phyloP scores from a whole-genome alignment of 1,284 basidiomycete species.

The Cryptococcus sp. region DNA sequence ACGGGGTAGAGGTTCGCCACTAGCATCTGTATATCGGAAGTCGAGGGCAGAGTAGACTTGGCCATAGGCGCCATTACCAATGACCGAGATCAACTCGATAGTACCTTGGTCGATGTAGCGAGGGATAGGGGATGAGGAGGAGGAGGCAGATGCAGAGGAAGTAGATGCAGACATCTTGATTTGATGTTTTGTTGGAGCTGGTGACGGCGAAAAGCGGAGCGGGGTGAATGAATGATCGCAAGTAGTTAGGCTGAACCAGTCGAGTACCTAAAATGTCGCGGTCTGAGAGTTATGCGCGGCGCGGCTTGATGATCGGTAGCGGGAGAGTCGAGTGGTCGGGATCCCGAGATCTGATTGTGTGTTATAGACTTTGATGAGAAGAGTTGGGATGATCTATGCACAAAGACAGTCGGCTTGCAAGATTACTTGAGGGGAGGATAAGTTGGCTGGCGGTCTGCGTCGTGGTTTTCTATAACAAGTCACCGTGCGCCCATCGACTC shows the following conservation, averaged over 20 bases:
- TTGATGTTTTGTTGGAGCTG: neutral
- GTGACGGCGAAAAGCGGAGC: neutral
- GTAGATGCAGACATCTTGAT: neutral
- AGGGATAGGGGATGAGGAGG: constrained; percentile 5
- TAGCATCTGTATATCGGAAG: constrained; percentile 36
- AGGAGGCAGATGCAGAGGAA: neutral
- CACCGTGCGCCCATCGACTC: no score
- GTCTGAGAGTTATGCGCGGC: no score
- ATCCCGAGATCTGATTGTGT: no score
- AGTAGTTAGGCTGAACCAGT: neutral
- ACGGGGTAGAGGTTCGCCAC: constrained; percentile 53
- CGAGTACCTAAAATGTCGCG: no score
- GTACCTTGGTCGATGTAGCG: constrained; percentile 66
- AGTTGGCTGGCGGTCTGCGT: no score
- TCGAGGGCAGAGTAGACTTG: constrained; percentile 87
- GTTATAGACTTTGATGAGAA: no score
- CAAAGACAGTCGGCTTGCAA: no score
- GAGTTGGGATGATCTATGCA: no score
- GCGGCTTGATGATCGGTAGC: no score
- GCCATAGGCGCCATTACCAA: constrained; percentile 93
- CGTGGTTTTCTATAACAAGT: no score
- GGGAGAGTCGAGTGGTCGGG: no score
- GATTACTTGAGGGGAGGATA: no score
- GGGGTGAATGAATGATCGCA: neutral
- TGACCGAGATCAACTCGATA: constrained; percentile 81